Evolutionary conservation across 2,329 filamentous ascomycete species (phyloP).

Genomic region (Arthrobotrys iridis): DNA sequence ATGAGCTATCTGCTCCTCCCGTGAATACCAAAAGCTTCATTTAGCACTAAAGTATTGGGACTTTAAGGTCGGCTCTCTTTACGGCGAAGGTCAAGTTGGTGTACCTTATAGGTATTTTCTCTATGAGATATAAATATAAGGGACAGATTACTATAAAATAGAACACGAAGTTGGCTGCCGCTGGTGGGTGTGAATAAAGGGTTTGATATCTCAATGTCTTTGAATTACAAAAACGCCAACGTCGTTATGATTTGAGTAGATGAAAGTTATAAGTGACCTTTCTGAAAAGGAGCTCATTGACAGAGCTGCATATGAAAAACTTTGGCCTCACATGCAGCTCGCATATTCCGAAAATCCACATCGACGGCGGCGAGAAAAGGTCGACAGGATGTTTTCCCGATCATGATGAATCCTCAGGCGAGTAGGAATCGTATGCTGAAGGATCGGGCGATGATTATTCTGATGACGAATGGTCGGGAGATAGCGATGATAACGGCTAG

Average conservation of each 20-base stretch:
- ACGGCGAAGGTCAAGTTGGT: background rate
- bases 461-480: background rate
- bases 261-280: background rate
- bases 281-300: background rate
- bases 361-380: background rate
- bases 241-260: too few species aligned
- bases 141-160: background rate
- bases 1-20: background rate
- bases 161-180: background rate
- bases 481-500: too few species aligned
- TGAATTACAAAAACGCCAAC: too few species aligned
- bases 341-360: background rate
- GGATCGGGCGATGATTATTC: background rate
- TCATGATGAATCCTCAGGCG: background rate
- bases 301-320: background rate
- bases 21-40: background rate
- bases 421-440: background rate
- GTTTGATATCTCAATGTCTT: too few species aligned
- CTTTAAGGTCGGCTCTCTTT: background rate
- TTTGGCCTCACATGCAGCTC: background rate
- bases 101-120: background rate
- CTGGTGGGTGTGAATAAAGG: conserved; percentile 43
- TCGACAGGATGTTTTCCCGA: background rate
- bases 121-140: background rate
- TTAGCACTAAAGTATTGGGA: conserved; percentile 2